These are phyloP conservation scores for Trichoderma koningiopsis DNA, from an alignment of 2,329 filamentous ascomycete genomes.

Conservation along the genomic window DNA sequence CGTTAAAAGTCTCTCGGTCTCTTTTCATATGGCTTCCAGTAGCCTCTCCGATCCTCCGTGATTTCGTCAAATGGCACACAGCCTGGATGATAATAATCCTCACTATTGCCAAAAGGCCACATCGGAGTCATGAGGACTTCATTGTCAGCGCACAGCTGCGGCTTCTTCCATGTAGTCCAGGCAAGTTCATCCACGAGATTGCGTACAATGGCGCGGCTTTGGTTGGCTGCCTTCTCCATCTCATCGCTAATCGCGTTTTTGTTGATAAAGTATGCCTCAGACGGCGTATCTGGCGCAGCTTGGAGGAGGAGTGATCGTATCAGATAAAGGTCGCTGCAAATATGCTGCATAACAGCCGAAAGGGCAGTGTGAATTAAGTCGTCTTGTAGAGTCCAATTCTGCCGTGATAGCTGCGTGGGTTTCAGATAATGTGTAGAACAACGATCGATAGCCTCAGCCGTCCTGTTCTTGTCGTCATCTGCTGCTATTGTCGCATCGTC, in stretches of 20 bases:
- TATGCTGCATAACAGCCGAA: slow-evolving; percentile 3
- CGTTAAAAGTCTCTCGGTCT: not conserved
- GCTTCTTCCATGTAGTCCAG: slow-evolving; percentile 64
- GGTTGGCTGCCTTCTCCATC: slow-evolving; percentile 29
- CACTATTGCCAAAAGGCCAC: slow-evolving; percentile 59
- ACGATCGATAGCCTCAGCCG: slow-evolving; percentile 43
- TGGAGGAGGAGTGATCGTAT: slow-evolving; percentile 31
- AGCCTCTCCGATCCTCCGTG: slow-evolving; percentile 26
- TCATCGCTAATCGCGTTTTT: not conserved
- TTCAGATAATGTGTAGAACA: slow-evolving; percentile 42
- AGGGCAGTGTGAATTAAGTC: slow-evolving; percentile 25
- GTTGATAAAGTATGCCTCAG: slow-evolving; percentile 24
- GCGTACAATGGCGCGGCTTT: slow-evolving; percentile 29
- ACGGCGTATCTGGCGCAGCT: slow-evolving; percentile 24
- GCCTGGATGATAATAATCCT: slow-evolving; percentile 52
- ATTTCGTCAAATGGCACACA: slow-evolving; percentile 37
- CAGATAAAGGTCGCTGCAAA: slow-evolving; percentile 24
- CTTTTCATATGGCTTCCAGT: slow-evolving; percentile 30
- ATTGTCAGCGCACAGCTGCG: slow-evolving; percentile 53
- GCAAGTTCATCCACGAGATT: slow-evolving; percentile 51
- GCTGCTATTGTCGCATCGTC: slow-evolving; percentile 28
- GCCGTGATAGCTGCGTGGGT: not conserved
- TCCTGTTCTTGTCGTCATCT: slow-evolving; percentile 35
- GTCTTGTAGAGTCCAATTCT: slow-evolving; percentile 23
- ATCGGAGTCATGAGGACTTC: slow-evolving; percentile 65